These are phyloP conservation scores for Solanum bulbocastanum DNA, from an alignment of 257 asterid species.

Conservation along the genomic window DNA sequence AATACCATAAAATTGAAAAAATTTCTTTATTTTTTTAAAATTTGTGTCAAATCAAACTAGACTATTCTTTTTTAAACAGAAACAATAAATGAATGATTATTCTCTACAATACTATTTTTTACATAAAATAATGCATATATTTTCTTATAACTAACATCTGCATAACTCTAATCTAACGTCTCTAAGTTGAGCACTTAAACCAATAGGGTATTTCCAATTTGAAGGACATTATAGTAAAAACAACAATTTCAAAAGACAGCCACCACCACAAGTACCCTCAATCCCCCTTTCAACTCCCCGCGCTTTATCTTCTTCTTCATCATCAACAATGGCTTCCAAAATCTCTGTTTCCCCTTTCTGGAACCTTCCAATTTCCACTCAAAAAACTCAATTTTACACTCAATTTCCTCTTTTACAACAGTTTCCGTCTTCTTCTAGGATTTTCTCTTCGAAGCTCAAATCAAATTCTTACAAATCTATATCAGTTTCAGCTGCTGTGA, in stretches of 20 bases:
- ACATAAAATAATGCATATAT: too few species aligned
- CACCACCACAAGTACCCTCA: not conserved
- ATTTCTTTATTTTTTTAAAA: too few species aligned
- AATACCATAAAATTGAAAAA: too few species aligned
- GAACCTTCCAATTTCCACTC: slow-evolving; percentile 26
- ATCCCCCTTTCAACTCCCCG: not conserved
- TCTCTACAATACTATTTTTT: too few species aligned
- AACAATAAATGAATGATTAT: too few species aligned
- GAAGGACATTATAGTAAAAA: not conserved
- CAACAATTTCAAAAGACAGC: not conserved
- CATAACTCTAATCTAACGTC: too few species aligned
- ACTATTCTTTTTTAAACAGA: too few species aligned
- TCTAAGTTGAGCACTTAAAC: not conserved
- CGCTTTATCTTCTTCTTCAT: not conserved
- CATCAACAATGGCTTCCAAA: slow-evolving; percentile 44
- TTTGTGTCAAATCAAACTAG: too few species aligned
- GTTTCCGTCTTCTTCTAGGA: slow-evolving; percentile 17
- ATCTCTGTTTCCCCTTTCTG: slow-evolving; percentile 26
- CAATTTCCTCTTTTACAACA: slow-evolving; percentile 8
- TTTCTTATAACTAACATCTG: too few species aligned
- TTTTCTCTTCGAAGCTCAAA: not conserved
- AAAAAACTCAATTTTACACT: slow-evolving; percentile 10
- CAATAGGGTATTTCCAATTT: not conserved
- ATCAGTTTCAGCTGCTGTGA: slow-evolving; percentile 3
- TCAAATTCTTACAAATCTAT: slow-evolving; percentile 6